A percentile compares a stretch with the other conserved stretches of the same genome.
phyloP scores from a whole-genome alignment of 140 eudicot species.

The Erigeron philadelphicus region DNA sequence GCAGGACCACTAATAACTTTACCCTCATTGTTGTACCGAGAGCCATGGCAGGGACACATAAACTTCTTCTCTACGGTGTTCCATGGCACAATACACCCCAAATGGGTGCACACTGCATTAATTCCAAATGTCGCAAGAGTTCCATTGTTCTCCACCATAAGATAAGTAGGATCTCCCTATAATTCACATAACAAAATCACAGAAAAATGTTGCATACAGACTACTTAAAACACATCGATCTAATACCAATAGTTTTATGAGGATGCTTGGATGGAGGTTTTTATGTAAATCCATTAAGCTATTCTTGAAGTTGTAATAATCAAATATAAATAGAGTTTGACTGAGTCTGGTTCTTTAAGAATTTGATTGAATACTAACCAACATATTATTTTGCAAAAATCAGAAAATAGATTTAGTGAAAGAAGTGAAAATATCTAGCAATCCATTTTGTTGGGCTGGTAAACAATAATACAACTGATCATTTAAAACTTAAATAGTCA shows the following conservation, averaged over 20 bases:
- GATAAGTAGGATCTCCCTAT: slow-evolving; percentile 92
- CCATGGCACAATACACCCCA: slow-evolving; percentile 93
- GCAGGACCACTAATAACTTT: slow-evolving; percentile 74
- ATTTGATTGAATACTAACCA: too few species aligned
- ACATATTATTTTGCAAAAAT: too few species aligned
- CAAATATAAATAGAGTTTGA: too few species aligned
- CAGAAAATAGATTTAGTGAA: too few species aligned
- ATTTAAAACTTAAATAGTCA: neutral
- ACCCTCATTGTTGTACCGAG: slow-evolving; percentile 74
- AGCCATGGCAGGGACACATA: slow-evolving; percentile 92
- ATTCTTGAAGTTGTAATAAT: too few species aligned
- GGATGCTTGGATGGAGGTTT: neutral
- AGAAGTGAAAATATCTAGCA: neutral
- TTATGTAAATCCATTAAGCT: too few species aligned
- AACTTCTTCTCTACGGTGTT: slow-evolving; percentile 89
- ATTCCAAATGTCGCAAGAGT: slow-evolving; percentile 72
- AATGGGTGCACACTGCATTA: slow-evolving; percentile 87
- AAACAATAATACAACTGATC: neutral
- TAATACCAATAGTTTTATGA: neutral
- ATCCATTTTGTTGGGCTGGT: neutral
- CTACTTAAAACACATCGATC: neutral
- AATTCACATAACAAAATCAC: slow-evolving; percentile 8
- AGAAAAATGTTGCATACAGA: slow-evolving; percentile 3
- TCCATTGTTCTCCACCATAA: slow-evolving; percentile 69
- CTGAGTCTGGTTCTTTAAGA: too few species aligned